Conservation (phyloP, 2,329 filamentous ascomycete genomes). For the Aspergillus sergii region DNA sequence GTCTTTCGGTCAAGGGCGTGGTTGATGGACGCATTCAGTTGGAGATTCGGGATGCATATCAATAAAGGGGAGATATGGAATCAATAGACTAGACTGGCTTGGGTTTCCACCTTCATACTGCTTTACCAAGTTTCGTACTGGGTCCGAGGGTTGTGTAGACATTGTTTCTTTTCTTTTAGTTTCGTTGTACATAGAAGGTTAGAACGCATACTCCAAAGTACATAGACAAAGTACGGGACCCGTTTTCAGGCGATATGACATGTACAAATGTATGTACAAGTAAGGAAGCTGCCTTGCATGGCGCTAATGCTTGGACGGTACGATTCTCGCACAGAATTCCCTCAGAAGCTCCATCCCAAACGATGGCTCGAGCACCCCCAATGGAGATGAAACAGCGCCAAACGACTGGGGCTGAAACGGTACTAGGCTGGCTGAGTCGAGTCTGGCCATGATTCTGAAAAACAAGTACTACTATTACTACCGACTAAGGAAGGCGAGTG, state of each 20-base stretch:
- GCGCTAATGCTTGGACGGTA: constrained; percentile 7
- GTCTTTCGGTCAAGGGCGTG: constrained; percentile 64
- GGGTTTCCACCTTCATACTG: neutral
- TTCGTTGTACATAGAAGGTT: constrained; percentile 9
- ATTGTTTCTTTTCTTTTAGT: neutral
- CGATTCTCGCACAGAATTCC: neutral
- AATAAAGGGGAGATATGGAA: constrained; percentile 26
- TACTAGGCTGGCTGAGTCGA: constrained; percentile 1
- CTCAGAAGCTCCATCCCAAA: neutral
- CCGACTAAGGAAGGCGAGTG: neutral
- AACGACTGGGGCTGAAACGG: neutral
- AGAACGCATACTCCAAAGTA: neutral
- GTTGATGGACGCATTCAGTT: constrained; percentile 64
- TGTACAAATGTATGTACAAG: constrained; percentile 4
- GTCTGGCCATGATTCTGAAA: neutral
- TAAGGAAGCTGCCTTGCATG: constrained; percentile 17
- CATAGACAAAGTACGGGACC: constrained; percentile 4
- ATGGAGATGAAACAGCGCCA: constrained; percentile 1
- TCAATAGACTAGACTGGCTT: neutral
- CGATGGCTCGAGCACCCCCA: neutral
- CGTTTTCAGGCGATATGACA: constrained; percentile 9
- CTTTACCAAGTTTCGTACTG: neutral
- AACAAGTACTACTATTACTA: neutral
- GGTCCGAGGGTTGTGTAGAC: neutral
- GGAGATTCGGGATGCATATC: constrained; percentile 65